Conservation (phyloP, 352 stramenopile genomes). For the Phytophthora pluvialis region DNA sequence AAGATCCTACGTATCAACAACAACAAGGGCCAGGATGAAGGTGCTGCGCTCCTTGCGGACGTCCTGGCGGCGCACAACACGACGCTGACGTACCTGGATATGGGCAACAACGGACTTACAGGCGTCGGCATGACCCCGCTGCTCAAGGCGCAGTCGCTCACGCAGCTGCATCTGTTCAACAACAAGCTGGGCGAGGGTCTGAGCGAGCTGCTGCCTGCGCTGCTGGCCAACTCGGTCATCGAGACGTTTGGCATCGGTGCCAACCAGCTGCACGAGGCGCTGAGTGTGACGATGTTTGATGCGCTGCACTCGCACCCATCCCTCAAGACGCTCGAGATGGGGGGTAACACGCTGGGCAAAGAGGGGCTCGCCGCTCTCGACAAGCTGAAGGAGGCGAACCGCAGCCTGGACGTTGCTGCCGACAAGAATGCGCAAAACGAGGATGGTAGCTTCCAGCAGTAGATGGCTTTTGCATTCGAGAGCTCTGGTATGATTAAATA, state of each 20-base stretch:
- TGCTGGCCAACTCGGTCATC: conserved; percentile 62
- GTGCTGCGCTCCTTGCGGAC: conserved; percentile 44
- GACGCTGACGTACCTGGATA: conserved; percentile 62
- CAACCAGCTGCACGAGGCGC: conserved; percentile 69
- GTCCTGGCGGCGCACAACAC: conserved; percentile 42
- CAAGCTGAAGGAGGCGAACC: conserved; percentile 61
- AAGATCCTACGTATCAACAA: conserved; percentile 57
- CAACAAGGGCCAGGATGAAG: conserved; percentile 67
- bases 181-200: conserved; percentile 70
- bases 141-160: conserved; percentile 50
- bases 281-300: conserved; percentile 70
- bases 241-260: conserved; percentile 72
- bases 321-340: conserved; percentile 86
- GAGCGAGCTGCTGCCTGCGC: conserved; percentile 49
- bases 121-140: conserved; percentile 52
- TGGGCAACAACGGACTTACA: conserved; percentile 76
- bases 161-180: conserved; percentile 79
- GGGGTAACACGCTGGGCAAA: conserved; percentile 81
- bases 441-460: conserved; percentile 55
- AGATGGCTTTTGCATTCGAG: conserved; percentile 17
- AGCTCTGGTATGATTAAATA: conserved; percentile 40
- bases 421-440: conserved; percentile 84
- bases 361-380: conserved; percentile 70
- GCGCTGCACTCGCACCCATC: conserved; percentile 65
- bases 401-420: conserved; percentile 68